Conservation (phyloP, 352 stramenopile genomes). For the Pythium dissimile region DNA sequence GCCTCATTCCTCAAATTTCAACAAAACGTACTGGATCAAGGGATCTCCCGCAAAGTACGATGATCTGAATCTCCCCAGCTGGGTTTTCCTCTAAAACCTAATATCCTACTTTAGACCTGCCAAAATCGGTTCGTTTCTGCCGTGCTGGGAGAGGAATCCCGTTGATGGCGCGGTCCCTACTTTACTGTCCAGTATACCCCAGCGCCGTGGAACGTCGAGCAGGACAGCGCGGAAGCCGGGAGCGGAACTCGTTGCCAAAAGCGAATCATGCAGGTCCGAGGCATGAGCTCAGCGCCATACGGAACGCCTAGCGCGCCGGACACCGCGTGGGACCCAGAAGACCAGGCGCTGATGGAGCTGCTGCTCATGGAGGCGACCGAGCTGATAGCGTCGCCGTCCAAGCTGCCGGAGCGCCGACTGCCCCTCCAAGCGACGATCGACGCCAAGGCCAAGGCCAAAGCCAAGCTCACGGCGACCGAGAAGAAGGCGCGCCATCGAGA, state of each 20-base stretch:
- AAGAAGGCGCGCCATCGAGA: conserved; percentile 60
- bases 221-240: too few species aligned
- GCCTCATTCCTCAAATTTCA: neutral
- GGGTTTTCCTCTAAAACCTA: neutral
- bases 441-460: conserved; percentile 28
- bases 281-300: neutral
- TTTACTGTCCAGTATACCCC: too few species aligned
- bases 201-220: too few species aligned
- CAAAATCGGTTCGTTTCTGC: neutral
- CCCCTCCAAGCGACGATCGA: conserved; percentile 8
- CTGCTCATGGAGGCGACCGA: conserved; percentile 19
- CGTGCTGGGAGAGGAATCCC: too few species aligned
- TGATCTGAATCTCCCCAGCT: neutral
- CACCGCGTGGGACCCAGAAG: conserved; percentile 21
- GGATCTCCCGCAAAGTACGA: neutral
- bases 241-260: too few species aligned
- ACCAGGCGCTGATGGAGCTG: conserved; percentile 27
- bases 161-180: neutral
- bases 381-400: neutral
- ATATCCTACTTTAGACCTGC: neutral
- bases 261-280: conserved; percentile 1
- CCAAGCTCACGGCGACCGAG: conserved; percentile 50
- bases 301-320: neutral
- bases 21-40: neutral
- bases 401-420: neutral